Base-by-base conservation (phyloP, 345 rosid genomes). In the Syzygium oleosum region DNA sequence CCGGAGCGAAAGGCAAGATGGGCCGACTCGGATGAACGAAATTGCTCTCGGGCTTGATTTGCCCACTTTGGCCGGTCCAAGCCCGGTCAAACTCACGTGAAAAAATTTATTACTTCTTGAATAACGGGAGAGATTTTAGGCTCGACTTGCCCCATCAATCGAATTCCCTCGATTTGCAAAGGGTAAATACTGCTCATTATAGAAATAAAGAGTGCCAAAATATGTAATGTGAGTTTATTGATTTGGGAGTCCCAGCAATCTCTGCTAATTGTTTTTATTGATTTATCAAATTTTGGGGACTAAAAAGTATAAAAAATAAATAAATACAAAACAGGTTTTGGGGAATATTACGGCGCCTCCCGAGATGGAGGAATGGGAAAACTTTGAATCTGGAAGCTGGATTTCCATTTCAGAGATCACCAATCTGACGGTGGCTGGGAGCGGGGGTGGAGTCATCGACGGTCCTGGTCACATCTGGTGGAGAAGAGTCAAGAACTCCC, bases 381-480 rank as follows among this genome's bases (percentile, higher is more conserved):
- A 88, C 1, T 87, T 86, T 79, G 87, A 49, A 43, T 78, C 46
- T 17, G 86, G 87, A 12, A 51, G 41, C 85, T 91, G 91, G 93
- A 84, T 93, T 52, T 52, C 68, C 12, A 91, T 91, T 52, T n/a
- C 84, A 25, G 87, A 86, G 34, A 87, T 92, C 5, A 84, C 78
- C 51, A 93, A 92, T 51, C 88, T 93, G 51, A 88, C 77, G 17
- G 56, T 93, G 38, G 85, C 90, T 63, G 91, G 93, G 25, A 8
- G 59, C 7, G 91, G 92, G 16, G 4, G 51, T 7, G 92, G 95
- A 16, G 51, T 25, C 43, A 88, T 93, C 34, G 88, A 91, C 55
- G 94, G 92, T 34, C 91, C 78, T 17, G 94, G 95, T 54, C 77
- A 88, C 11, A 84, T 34, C 19, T 92, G 92, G 94, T 92, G 94